Conservation (phyloP, 1,139 yeast species). For the Trichomonascaceae sp. region DNA sequence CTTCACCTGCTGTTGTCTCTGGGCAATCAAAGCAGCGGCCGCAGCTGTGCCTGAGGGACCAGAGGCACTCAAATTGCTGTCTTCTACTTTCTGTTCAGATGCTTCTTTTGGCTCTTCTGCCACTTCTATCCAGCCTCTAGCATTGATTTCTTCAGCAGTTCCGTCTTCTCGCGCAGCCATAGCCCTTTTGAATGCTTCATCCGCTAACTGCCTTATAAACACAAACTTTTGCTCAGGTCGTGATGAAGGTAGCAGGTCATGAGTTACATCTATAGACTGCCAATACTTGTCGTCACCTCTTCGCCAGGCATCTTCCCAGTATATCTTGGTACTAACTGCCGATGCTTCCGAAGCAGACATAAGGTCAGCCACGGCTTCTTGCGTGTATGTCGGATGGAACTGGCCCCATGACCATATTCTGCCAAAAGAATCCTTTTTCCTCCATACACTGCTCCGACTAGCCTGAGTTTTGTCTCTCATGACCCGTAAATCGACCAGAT, state of each 20-base stretch:
- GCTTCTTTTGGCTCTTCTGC: not conserved
- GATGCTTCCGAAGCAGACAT: conserved; percentile 64
- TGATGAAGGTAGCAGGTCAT: conserved; percentile 52
- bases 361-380: conserved; percentile 88
- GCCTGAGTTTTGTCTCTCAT: conserved; percentile 58
- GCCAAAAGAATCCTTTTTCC: conserved; percentile 52
- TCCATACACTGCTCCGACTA: conserved; percentile 57
- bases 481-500: conserved; percentile 65
- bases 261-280: conserved; percentile 48
- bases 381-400: conserved; percentile 86
- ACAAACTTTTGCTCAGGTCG: conserved; percentile 63
- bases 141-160: conserved; percentile 4
- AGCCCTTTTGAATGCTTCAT: conserved; percentile 15
- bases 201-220: conserved; percentile 51
- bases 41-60: not conserved
- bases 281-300: conserved; percentile 69
- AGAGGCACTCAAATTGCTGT: not conserved
- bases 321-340: conserved; percentile 42
- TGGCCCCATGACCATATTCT: conserved; percentile 28
- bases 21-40: not conserved
- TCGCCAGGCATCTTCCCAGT: conserved; percentile 86
- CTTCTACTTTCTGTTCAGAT: not conserved
- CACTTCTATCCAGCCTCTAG: not conserved
- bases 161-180: conserved; percentile 3
- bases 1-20: conserved; percentile 6